Conservation (phyloP, 2,329 filamentous ascomycete genomes). For the Xylariaceae sp. region DNA sequence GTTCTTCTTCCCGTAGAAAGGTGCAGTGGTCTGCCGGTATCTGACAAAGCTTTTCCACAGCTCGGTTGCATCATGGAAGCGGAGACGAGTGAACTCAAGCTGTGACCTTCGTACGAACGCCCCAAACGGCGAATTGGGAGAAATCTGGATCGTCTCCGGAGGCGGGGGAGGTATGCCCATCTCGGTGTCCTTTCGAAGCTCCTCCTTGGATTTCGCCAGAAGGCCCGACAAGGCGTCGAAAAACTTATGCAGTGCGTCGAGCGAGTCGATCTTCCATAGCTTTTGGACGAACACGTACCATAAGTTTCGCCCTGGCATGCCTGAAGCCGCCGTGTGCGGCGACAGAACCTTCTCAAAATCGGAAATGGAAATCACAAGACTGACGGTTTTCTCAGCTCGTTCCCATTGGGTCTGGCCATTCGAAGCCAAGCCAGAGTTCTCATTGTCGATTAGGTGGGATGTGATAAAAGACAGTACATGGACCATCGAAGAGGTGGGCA, state of each 20-base stretch:
- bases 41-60: constrained; percentile 79
- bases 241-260: constrained; percentile 74
- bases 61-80: constrained; percentile 70
- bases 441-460: constrained; percentile 57
- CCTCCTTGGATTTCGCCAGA: constrained; percentile 57
- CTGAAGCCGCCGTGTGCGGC: constrained; percentile 45
- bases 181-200: constrained; percentile 51
- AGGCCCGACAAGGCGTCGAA: constrained; percentile 56
- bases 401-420: constrained; percentile 38
- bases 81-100: constrained; percentile 73
- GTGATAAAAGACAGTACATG: constrained; percentile 75
- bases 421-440: constrained; percentile 30
- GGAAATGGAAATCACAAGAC: constrained; percentile 49
- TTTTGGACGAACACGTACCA: constrained; percentile 80
- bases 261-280: constrained; percentile 77
- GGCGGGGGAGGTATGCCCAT: constrained; percentile 43
- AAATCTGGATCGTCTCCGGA: constrained; percentile 54
- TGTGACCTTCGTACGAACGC: constrained; percentile 70
- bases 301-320: constrained; percentile 70
- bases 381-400: constrained; percentile 45
- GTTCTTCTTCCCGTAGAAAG: constrained; percentile 58
- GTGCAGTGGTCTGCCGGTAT: constrained; percentile 71
- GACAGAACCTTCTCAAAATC: constrained; percentile 55
- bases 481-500: constrained; percentile 66
- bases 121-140: constrained; percentile 73